Conservation (phyloP, 2,329 filamentous ascomycete genomes). For the Botrytis squamosa region DNA sequence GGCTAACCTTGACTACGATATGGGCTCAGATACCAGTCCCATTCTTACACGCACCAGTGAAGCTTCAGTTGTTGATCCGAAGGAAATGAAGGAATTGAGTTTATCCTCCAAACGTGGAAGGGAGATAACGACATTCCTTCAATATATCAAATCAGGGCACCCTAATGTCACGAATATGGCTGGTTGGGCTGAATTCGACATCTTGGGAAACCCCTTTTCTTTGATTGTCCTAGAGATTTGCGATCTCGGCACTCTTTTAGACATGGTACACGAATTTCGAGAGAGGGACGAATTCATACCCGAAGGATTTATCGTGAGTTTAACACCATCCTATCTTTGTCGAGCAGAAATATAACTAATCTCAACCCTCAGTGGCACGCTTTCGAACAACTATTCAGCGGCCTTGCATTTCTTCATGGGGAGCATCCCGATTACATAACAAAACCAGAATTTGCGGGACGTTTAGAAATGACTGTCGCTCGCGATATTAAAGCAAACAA, state of each 20-base stretch:
- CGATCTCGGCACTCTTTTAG: neutral
- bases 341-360: neutral
- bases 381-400: slow-evolving; percentile 13
- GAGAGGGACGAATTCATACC: neutral
- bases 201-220: neutral
- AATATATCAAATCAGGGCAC: slow-evolving; percentile 7
- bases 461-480: neutral
- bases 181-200: neutral
- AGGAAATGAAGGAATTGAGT: neutral
- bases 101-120: neutral
- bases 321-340: neutral
- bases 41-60: neutral
- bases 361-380: slow-evolving; percentile 10
- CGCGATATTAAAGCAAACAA: slow-evolving; percentile 9
- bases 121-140: neutral
- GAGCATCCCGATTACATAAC: slow-evolving; percentile 16
- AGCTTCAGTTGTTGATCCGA: neutral
- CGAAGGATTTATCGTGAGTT: slow-evolving; percentile 6
- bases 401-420: slow-evolving; percentile 15
- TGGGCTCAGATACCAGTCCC: slow-evolving; percentile 7
- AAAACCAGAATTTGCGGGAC: neutral
- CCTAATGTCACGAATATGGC: neutral
- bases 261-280: neutral
- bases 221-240: slow-evolving; percentile 6
- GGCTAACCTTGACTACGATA: neutral